Base-by-base conservation (phyloP, 2,329 filamentous ascomycete genomes). In the Cryoendolithus antarcticus region DNA sequence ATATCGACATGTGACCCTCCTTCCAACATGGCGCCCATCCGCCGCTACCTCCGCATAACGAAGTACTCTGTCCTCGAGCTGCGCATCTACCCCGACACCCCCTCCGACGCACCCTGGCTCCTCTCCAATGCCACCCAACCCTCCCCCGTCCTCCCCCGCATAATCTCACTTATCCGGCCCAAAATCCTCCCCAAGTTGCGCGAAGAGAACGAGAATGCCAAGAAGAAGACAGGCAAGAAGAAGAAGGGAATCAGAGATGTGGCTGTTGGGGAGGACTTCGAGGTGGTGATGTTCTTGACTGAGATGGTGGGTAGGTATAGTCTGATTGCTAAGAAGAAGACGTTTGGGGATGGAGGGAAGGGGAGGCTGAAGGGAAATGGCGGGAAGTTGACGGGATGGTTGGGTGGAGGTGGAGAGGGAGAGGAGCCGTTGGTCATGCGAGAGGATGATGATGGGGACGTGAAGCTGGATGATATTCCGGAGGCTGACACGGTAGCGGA, bases 1-100 rank as follows among this genome's bases (percentile, higher is more conserved):
- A 32, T 12, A 32, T 6, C 10, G 12, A 32, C 10, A 32, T 32
- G 30, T 32, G 30, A 32, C 12, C 30, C 12, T 12, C 10, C 12
- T 12, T 4, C 10, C 30, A 41, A 8, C 35, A 95, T 95, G 88
- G 82, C 86, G 8, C 88, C 88, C 8, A 76, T 94, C 35, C 78
- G 88, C 43, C 77, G 88, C 52, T 95, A 96, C 59, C 71, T 96
- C 40, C 77, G 89, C 38, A 93, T 96, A 51, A 89, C 83, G 40
- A 88, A 89, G 57, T 84, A 86, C 61, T 94, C 89, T 4, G 86
- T 95, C 27, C 73, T 98, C n/a, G 91, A 98, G 70, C 86, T 85
- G 48, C 86, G 88, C 48, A 91, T 98, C 49, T 96, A 96, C 62
- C 77, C 95, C 34, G 89, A 96, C 48, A 88, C 89, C 52, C 91